Percentiles rank a stretch among this genome's conserved stretches.
phyloP scores from a whole-genome alignment of 805 yeast species.

The Kluyveromyces wickerhamii region DNA sequence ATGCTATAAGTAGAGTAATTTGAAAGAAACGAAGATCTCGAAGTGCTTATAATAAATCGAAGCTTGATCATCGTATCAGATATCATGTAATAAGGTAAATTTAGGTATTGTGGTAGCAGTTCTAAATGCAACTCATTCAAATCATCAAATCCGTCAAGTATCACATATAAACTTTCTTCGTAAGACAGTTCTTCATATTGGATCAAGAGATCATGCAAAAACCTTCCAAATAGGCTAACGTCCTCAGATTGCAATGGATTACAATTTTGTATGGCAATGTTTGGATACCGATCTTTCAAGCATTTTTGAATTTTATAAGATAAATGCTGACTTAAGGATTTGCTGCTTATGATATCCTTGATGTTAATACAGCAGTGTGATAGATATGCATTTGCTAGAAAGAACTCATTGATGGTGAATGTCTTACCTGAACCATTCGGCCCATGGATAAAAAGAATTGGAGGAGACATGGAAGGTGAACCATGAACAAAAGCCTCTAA shows the following conservation, averaged over 20 bases:
- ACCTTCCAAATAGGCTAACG: slow-evolving; percentile 20
- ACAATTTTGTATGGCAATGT: slow-evolving; percentile 7
- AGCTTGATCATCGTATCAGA: slow-evolving; percentile 15
- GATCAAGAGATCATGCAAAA: slow-evolving; percentile 13
- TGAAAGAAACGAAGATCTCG: slow-evolving; percentile 18
- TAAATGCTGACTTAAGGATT: slow-evolving; percentile 25
- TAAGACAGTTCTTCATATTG: slow-evolving; percentile 9
- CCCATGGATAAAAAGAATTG: slow-evolving; percentile 16
- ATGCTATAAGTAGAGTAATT: slow-evolving; percentile 21
- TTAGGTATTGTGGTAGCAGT: slow-evolving; percentile 20
- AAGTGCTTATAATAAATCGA: slow-evolving; percentile 20
- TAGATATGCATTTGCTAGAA: slow-evolving; percentile 12
- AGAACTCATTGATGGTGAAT: slow-evolving; percentile 15
- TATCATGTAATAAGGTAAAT: slow-evolving; percentile 20
- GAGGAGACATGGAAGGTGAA: slow-evolving; percentile 17
- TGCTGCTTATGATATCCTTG: slow-evolving; percentile 28
- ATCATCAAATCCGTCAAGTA: slow-evolving; percentile 27
- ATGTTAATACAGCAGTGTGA: slow-evolving; percentile 19
- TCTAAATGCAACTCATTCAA: slow-evolving; percentile 28
- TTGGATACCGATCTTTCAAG: slow-evolving; percentile 13
- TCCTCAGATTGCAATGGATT: slow-evolving; percentile 28
- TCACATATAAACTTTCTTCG: slow-evolving; percentile 13
- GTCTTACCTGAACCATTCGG: slow-evolving; percentile 26
- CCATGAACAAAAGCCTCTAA: slow-evolving; percentile 16
- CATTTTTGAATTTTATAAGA: slow-evolving; percentile 19